Base-by-base conservation (phyloP, 495 filamentous ascomycete genomes). In the Lasiosphaeria ovina region DNA sequence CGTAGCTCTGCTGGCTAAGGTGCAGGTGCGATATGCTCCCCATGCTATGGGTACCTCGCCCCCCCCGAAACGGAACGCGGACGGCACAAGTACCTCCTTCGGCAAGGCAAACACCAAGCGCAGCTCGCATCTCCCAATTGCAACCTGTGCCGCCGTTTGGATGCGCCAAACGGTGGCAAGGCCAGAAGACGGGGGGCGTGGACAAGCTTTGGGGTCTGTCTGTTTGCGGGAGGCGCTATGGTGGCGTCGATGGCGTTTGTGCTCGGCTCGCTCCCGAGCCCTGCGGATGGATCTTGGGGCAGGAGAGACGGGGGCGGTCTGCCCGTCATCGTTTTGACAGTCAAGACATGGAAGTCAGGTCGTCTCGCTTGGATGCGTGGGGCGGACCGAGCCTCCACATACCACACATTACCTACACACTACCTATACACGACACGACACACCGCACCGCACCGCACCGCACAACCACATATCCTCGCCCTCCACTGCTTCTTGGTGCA, bases 281-380 rank as follows among this genome's bases (percentile, higher is more conserved):
- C 54, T 49, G 44, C 44, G 52, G n/a, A 40, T 38, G 49, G 38
- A 16, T 51, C 53, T 57, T 53, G 24, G 24, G 24, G 24, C 24
- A 24, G 24, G 24, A 2, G 24, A 24, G 24, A 24, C 24, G 24
- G 24, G 24, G 59, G 59, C 44, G 12, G 44, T 44, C 45, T 61
- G 59, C 47, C 59, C 59, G 54, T 57, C 59, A 61, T 57, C 32
- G n/a, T n/a, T 31, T 50, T 63, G 61, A 63, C 61, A 63, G 50
- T 59, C 56, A 55, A 63, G 55, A 63, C 61, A 59, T 40, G 47
- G 4, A 40, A 55, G 35, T 55, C 24, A 47, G 16, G 44, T 47
- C 44, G 44, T 47, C 44, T 14, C 44, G 44, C 44, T 47, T 47
- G 11, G 44, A n/a, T 47, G 44, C 44, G 16, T 47, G 44, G 44